A percentile compares a stretch with the other conserved stretches of the same genome.
These are phyloP conservation scores for Capsella bursapastoris DNA, from an alignment of 345 rosid species.

Conservation along the genomic window DNA sequence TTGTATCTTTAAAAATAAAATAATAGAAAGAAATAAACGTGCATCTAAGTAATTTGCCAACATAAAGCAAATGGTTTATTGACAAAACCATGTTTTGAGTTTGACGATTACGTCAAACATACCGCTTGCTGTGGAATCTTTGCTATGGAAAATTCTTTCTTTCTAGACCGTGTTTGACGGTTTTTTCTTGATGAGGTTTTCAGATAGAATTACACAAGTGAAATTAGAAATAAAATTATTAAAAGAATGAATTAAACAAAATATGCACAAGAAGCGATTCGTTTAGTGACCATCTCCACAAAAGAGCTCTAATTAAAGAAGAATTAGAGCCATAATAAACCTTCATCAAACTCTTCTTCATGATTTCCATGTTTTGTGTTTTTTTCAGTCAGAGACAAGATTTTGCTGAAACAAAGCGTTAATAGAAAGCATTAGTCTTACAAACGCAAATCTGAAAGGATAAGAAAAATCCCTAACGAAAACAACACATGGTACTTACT, in stretches of 20 bases:
- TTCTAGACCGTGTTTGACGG: conserved; percentile 31
- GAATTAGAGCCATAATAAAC: conserved; percentile 15
- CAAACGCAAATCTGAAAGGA: neutral
- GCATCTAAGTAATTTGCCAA: conserved; percentile 38
- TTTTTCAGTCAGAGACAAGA: neutral
- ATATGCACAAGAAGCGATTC: conserved; percentile 24
- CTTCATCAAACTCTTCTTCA: conserved; percentile 32
- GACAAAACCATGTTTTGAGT: conserved; percentile 25
- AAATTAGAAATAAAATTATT: neutral
- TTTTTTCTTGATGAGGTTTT: conserved; percentile 12
- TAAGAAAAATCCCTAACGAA: neutral
- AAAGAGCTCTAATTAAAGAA: neutral
- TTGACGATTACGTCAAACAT: conserved; percentile 20
- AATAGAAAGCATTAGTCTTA: neutral
- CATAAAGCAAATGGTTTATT: conserved; percentile 16
- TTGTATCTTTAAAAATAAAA: conserved; percentile 1
- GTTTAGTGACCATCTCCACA: conserved; percentile 2
- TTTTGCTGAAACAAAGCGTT: conserved; percentile 11
- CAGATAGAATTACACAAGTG: neutral
- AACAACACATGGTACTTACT: conserved; percentile 25
- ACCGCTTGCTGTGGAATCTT: neutral
- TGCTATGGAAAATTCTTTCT: neutral
- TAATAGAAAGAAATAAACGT: conserved; percentile 29
- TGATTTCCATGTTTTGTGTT: conserved; percentile 22
- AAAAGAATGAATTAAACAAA: conserved; percentile 5